Evolutionary conservation across 768 basidiomycete species (phyloP).

Genomic region (Kwoniella shandongensis): DNA sequence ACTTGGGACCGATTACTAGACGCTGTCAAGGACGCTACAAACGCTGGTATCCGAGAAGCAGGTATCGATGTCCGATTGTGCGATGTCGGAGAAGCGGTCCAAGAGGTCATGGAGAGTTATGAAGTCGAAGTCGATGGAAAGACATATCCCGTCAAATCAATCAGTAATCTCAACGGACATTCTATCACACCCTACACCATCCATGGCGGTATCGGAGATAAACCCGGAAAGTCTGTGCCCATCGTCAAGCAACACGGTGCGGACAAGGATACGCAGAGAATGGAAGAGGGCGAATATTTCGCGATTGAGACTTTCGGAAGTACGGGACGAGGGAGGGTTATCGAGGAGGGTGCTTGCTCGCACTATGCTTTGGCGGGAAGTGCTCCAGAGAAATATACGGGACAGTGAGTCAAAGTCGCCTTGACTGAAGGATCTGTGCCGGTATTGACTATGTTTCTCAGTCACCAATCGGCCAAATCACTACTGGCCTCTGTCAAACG

Average conservation of each 20-base stretch:
- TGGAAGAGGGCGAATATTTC: conserved; percentile 99
- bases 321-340: conserved; percentile 85
- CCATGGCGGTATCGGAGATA: conserved; percentile 61
- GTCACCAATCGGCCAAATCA: conserved; percentile 79
- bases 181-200: conserved; percentile 87
- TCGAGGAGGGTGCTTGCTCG: conserved; percentile 86
- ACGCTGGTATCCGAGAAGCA: conserved; percentile 87
- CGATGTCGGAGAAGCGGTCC: conserved; percentile 85
- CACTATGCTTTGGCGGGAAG: conserved; percentile 68
- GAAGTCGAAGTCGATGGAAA: conserved; percentile 91
- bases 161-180: conserved; percentile 91
- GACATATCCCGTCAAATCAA: conserved; percentile 87
- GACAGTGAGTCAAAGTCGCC: conserved; percentile 61
- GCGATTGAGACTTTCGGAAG: conserved; percentile 99
- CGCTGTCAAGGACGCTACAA: conserved; percentile 90
- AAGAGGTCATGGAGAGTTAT: conserved; percentile 98
- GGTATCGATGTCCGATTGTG: conserved; percentile 94
- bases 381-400: conserved; percentile 47
- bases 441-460: conserved; percentile 46
- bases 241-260: conserved; percentile 69
- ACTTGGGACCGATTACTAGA: conserved; percentile 85
- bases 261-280: conserved; percentile 77
- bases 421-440: neutral
- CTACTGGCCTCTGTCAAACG: conserved; percentile 82
- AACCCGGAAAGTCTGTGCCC: conserved; percentile 74